Conservation (phyloP, 331 rosid species). For the Acacia concinna region DNA sequence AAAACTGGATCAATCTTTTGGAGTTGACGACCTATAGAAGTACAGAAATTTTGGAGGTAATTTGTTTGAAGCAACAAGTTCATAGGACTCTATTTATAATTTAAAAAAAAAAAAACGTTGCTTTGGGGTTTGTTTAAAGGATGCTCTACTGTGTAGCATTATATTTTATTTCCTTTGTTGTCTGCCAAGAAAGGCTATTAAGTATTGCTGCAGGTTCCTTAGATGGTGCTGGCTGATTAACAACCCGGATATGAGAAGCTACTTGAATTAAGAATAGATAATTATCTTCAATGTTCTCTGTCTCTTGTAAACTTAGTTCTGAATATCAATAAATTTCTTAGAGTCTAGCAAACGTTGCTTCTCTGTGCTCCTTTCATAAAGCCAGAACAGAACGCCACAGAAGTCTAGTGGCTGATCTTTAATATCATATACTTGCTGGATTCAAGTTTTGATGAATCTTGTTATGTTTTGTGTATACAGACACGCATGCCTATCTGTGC, state of each 20-base stretch:
- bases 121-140: not conserved
- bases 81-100: slow-evolving; percentile 8
- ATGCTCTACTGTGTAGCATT: slow-evolving; percentile 20
- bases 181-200: slow-evolving; percentile 19
- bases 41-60: not conserved
- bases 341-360: not conserved
- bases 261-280: not conserved
- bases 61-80: slow-evolving; percentile 19
- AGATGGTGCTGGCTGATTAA: slow-evolving; percentile 11
- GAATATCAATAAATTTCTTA: not conserved
- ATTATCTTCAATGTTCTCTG: not conserved
- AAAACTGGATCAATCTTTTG: slow-evolving; percentile 52
- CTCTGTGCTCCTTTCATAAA: not conserved
- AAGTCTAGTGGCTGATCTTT: not conserved
- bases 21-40: slow-evolving; percentile 22
- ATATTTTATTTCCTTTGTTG: not conserved
- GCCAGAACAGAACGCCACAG: not conserved
- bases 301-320: not conserved
- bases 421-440: not conserved
- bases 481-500: not conserved
- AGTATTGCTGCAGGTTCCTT: not conserved
- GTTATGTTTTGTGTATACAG: not conserved
- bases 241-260: not conserved
- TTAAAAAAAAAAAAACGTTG: not conserved
- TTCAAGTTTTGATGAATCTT: not conserved